These are phyloP conservation scores for Magnolia sinica DNA, from an alignment of 164 flowering plant genomes.

Conservation along the genomic window DNA sequence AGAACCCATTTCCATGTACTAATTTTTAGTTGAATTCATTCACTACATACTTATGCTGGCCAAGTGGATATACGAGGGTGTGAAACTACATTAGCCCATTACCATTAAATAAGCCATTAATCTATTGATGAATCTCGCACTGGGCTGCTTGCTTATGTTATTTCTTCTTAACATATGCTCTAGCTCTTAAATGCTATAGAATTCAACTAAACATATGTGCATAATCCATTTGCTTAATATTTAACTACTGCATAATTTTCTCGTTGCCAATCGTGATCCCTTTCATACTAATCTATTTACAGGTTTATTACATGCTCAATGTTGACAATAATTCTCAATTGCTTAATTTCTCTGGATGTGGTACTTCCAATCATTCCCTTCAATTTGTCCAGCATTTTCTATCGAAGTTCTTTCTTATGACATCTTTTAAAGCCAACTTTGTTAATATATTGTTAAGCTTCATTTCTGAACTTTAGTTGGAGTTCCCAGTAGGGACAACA, in stretches of 20 bases:
- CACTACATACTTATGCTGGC: too few relatives aligned
- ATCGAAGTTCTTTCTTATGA: not conserved
- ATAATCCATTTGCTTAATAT: not conserved
- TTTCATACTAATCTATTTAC: slow-evolving; percentile 13
- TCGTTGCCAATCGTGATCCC: not conserved
- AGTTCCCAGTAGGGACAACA: not conserved
- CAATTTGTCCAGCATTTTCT: not conserved
- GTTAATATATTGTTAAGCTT: too few relatives aligned
- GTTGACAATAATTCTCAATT: slow-evolving; percentile 39
- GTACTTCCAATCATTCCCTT: slow-evolving; percentile 32
- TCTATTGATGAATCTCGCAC: not conserved
- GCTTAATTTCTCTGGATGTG: slow-evolving; percentile 91
- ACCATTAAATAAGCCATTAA: not conserved
- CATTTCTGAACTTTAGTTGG: not conserved
- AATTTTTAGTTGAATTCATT: too few relatives aligned
- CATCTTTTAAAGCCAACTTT: not conserved
- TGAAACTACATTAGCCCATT: not conserved
- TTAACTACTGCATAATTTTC: not conserved
- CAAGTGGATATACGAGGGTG: not conserved
- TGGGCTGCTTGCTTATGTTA: too few relatives aligned
- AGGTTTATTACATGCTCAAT: slow-evolving; percentile 97
- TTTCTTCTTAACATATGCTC: too few relatives aligned
- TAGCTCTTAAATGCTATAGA: too few relatives aligned
- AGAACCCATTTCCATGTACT: too few relatives aligned
- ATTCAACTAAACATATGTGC: not conserved